Evolutionary conservation across 352 stramenopile genomes (phyloP).

Genomic region (Globisporangium emineosum): DNA sequence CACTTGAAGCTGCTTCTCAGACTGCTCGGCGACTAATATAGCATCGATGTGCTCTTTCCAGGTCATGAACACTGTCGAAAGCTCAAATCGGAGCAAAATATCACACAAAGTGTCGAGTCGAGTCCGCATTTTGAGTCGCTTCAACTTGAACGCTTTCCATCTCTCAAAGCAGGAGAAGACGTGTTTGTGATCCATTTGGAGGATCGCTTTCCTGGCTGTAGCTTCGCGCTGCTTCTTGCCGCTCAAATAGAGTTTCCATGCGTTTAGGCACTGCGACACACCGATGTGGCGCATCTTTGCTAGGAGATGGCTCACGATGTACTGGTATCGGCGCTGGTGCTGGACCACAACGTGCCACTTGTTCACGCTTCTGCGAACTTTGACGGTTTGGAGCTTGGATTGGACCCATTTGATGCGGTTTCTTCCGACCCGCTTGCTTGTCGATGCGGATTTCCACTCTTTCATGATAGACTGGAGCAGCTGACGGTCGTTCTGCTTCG

Average conservation of each 20-base stretch:
- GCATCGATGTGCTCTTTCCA: slow-evolving; percentile 21
- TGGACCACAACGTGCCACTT: slow-evolving; percentile 6
- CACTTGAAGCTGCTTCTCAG: slow-evolving; percentile 18
- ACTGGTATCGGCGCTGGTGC: not conserved
- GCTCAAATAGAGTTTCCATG: slow-evolving; percentile 33
- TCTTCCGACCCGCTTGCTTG: slow-evolving; percentile 7
- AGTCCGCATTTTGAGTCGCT: not conserved
- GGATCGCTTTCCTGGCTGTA: slow-evolving; percentile 28
- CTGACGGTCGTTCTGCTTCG: slow-evolving; percentile 33
- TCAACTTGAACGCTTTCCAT: slow-evolving; percentile 15
- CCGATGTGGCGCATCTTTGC: slow-evolving; percentile 30
- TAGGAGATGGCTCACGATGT: slow-evolving; percentile 7
- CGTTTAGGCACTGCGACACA: slow-evolving; percentile 45
- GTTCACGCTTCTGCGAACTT: not conserved
- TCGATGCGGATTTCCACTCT: slow-evolving; percentile 11
- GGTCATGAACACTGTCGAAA: not conserved
- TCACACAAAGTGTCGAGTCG: not conserved
- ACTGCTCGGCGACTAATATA: slow-evolving; percentile 15
- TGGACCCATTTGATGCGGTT: slow-evolving; percentile 4
- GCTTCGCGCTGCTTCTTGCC: slow-evolving; percentile 18
- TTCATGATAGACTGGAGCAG: slow-evolving; percentile 5
- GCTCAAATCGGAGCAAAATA: not conserved
- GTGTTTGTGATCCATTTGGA: slow-evolving; percentile 31
- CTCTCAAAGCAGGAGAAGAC: slow-evolving; percentile 17
- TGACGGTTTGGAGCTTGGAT: not conserved